Percentiles rank a stretch among this genome's conserved stretches.
These are phyloP conservation scores for Cercospora sp. DNA, from an alignment of 2,329 filamentous ascomycete species.

Conservation along the genomic window DNA sequence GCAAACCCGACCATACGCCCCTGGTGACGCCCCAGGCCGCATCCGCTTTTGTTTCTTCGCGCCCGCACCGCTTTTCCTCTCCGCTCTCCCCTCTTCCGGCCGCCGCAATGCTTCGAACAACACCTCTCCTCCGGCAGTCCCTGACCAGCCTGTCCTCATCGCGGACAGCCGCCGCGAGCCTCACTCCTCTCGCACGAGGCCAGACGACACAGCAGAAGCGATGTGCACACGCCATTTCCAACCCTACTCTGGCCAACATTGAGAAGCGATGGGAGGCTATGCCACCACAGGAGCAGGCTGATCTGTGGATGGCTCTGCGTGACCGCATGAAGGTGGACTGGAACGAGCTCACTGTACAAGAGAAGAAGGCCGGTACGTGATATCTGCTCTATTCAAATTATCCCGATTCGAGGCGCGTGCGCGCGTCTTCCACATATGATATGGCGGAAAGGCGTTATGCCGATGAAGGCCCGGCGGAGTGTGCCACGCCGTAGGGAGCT, in stretches of 20 bases:
- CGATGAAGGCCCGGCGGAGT: slow-evolving; percentile 12
- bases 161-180: slow-evolving; percentile 24
- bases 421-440: neutral
- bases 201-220: slow-evolving; percentile 46
- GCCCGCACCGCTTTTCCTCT: slow-evolving; percentile 6
- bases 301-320: slow-evolving; percentile 96
- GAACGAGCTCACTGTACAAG: slow-evolving; percentile 89
- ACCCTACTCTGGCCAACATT: slow-evolving; percentile 95
- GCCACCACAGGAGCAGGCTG: slow-evolving; percentile 98
- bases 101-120: slow-evolving; percentile 28
- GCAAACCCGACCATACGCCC: neutral
- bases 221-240: slow-evolving; percentile 90
- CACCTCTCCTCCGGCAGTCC: slow-evolving; percentile 28
- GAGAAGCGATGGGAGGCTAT: slow-evolving; percentile 99
- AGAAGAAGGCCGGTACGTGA: slow-evolving; percentile 86
- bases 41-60: slow-evolving; percentile 9
- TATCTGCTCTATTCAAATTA: neutral
- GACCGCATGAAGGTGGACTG: slow-evolving; percentile 99
- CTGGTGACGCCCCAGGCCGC: slow-evolving; percentile 8
- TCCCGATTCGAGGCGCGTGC: neutral
- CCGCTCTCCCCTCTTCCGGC: slow-evolving; percentile 17
- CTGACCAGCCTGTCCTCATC: slow-evolving; percentile 25
- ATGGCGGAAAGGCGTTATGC: neutral
- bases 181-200: slow-evolving; percentile 25
- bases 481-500: neutral